phyloP scores from a whole-genome alignment of 1,139 yeast species.

The Pichia kudriavzevii region DNA sequence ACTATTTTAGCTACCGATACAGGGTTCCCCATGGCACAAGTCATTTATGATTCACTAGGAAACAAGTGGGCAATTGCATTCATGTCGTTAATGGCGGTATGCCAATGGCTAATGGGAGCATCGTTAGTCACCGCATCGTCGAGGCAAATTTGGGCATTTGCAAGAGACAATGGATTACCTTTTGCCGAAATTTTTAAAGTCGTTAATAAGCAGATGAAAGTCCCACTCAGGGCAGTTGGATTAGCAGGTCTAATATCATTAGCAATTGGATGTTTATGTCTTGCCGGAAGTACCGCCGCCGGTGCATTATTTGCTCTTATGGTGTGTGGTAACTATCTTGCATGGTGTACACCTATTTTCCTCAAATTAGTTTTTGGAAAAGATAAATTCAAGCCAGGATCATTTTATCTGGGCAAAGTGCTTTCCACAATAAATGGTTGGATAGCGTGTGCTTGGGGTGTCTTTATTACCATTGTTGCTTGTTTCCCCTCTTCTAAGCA shows the following conservation, averaged over 20 bases:
- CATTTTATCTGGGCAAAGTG: constrained; percentile 49
- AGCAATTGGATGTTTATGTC: constrained; percentile 46
- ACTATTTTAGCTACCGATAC: constrained; percentile 36
- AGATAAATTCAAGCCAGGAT: constrained; percentile 52
- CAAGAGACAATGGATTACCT: constrained; percentile 47
- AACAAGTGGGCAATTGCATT: constrained; percentile 55
- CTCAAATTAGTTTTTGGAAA: constrained; percentile 40
- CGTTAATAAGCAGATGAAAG: constrained; percentile 44
- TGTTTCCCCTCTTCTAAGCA: constrained; percentile 31
- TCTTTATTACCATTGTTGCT: constrained; percentile 29
- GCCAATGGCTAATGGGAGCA: constrained; percentile 65
- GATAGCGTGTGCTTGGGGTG: constrained; percentile 20
- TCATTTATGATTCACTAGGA: constrained; percentile 56
- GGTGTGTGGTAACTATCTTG: constrained; percentile 51
- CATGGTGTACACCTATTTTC: constrained; percentile 54
- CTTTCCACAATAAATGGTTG: constrained; percentile 37
- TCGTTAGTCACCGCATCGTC: constrained; percentile 45
- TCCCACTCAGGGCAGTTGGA: constrained; percentile 54
- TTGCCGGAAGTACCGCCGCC: constrained; percentile 54
- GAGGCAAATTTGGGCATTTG: constrained; percentile 46
- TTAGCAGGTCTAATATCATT: constrained; percentile 45
- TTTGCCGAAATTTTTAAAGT: constrained; percentile 41
- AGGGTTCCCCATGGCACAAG: constrained; percentile 57
- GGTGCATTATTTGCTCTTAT: constrained; percentile 51
- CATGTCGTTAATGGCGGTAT: constrained; percentile 37